phyloP scores from a whole-genome alignment of 2,329 filamentous ascomycete species.

The Ascochyta fabae region DNA sequence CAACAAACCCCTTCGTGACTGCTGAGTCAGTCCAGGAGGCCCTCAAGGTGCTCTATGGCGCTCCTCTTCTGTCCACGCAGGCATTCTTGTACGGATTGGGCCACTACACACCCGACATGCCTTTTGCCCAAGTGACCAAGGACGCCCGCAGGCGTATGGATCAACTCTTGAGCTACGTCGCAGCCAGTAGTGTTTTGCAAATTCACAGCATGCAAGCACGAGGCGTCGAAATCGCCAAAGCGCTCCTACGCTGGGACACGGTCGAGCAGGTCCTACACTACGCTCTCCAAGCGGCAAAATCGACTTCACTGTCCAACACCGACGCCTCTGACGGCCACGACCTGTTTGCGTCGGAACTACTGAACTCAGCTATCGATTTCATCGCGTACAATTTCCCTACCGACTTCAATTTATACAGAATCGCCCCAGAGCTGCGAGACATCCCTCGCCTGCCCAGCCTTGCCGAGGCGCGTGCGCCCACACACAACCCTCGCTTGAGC shows the following conservation, averaged over 20 bases:
- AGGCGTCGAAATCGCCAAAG: slow-evolving; percentile 65
- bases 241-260: slow-evolving; percentile 67
- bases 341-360: slow-evolving; percentile 60
- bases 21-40: slow-evolving; percentile 43
- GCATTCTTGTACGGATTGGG: slow-evolving; percentile 40
- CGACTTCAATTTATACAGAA: slow-evolving; percentile 65
- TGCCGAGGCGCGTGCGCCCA: slow-evolving; percentile 44
- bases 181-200: slow-evolving; percentile 65
- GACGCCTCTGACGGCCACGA: slow-evolving; percentile 54
- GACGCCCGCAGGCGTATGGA: slow-evolving; percentile 46
- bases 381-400: slow-evolving; percentile 65
- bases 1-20: slow-evolving; percentile 36
- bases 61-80: slow-evolving; percentile 37
- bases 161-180: slow-evolving; percentile 64
- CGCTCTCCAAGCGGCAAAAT: slow-evolving; percentile 55
- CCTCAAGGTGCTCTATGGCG: slow-evolving; percentile 47
- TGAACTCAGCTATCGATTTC: slow-evolving; percentile 65
- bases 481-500: slow-evolving; percentile 62
- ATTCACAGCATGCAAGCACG: slow-evolving; percentile 63
- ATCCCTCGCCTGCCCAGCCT: slow-evolving; percentile 55
- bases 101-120: slow-evolving; percentile 33
- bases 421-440: slow-evolving; percentile 55
- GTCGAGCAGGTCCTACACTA: slow-evolving; percentile 68
- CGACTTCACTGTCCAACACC: slow-evolving; percentile 15
- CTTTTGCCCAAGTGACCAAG: slow-evolving; percentile 28